Base-by-base conservation (phyloP, 2,329 filamentous ascomycete species). In the Xylaria sp. region DNA sequence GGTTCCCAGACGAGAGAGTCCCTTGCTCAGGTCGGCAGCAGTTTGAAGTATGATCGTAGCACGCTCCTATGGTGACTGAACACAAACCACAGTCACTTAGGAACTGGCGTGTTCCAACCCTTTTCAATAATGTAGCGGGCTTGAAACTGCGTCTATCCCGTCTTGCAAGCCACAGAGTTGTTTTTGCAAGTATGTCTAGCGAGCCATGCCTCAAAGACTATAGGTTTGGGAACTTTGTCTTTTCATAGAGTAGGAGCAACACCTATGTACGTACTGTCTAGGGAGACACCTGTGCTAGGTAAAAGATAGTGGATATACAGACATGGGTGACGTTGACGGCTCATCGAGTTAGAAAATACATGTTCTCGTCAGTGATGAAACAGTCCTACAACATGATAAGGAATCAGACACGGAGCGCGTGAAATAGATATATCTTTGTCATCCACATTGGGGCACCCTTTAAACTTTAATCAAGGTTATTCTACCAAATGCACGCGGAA, bases 1-100 rank as follows among this genome's bases (percentile, higher is more conserved):
- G 81, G 4, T 84, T 85, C 63, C 81, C 81, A 4, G 83, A 84
- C 69, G 83, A 83, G 66, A 36, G 57, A 15, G 15, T 12, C 10
- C 30, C 28, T 12, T 8, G 36, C 25, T 23, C 30, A 18, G 30
- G 32, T n/a, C 60, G 18, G 46, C 43, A 48, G 6, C 39, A 50
- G 23, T 39, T 34, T 8, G 36, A 59, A 13, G 46, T 53, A 34
- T 59, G 48, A 55, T 12, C 30, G 55, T 6, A 25, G 15, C 23
- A 34, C 25, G 10, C n/a, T 32, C 32, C 8, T 23, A n/a, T 58
- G 9, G 15, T 41, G 36, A 10, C 18, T 25, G 20, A 28, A 12
- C 18, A 6, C 18, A 43, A 23, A 7, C 2, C 9, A 41, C 1
- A 5, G 32, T 6, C n/a, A 25, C 13, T 34, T 12, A 28, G 13